These are phyloP conservation scores for Cladosporium sp. DNA, from an alignment of 2,329 filamentous ascomycete genomes.

Conservation along the genomic window DNA sequence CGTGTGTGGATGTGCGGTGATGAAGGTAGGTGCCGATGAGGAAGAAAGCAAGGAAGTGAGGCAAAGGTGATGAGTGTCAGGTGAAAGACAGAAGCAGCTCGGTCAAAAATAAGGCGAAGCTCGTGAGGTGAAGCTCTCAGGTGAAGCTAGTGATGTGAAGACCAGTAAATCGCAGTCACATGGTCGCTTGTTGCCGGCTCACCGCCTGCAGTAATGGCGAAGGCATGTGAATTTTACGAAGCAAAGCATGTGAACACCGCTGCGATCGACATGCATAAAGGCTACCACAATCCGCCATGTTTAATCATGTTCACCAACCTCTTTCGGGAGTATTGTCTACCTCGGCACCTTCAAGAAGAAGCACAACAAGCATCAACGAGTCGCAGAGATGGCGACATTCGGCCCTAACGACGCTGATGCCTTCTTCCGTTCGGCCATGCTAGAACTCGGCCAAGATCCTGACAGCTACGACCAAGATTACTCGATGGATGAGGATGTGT, in stretches of 20 bases:
- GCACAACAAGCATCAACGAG: background rate
- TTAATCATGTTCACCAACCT: background rate
- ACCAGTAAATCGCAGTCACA: background rate
- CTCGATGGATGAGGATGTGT: slow-evolving; percentile 17
- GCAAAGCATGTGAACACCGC: background rate
- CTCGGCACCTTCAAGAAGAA: background rate
- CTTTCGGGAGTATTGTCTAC: background rate
- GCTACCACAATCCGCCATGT: background rate
- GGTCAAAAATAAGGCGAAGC: background rate
- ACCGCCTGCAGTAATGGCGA: background rate
- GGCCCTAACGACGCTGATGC: background rate
- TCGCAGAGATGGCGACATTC: background rate
- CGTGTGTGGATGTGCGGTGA: background rate
- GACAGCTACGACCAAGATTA: slow-evolving; percentile 18
- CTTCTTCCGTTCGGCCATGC: slow-evolving; percentile 1
- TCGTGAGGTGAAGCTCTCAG: background rate
- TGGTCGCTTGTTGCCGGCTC: background rate
- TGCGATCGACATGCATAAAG: background rate
- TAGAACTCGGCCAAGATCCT: background rate
- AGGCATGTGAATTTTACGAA: background rate
- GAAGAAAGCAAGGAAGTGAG: background rate
- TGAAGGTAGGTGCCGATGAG: background rate
- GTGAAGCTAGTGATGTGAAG: background rate
- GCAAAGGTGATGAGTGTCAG: background rate
- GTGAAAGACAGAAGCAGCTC: background rate